Percentiles rank a stretch among this genome's conserved stretches.
Evolutionary conservation across 768 basidiomycete genomes (phyloP).

Genomic region (Floccularia luteovirens): DNA sequence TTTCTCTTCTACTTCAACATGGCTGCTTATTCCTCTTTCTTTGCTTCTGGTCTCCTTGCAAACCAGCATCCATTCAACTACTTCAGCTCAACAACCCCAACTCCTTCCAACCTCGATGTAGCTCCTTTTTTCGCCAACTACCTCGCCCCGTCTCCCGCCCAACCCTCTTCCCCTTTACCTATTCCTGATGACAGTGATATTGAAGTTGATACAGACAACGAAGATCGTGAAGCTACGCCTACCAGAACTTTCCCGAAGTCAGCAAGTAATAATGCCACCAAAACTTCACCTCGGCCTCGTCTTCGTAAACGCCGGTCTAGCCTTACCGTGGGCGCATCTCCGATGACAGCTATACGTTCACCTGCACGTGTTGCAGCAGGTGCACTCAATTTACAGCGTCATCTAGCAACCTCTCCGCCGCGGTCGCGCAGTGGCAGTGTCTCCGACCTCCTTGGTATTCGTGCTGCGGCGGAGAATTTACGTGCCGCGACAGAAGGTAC

Average conservation of each 20-base stretch:
- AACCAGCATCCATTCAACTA: conserved; percentile 20
- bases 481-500: conserved; percentile 25
- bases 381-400: conserved; percentile 43
- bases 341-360: conserved; percentile 52
- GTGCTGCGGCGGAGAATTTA: conserved; percentile 10
- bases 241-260: conserved; percentile 5
- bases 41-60: conserved; percentile 65
- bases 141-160: conserved; percentile 9
- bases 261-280: not conserved
- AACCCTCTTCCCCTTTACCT: conserved; percentile 16
- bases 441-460: conserved; percentile 8
- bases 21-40: conserved; percentile 57
- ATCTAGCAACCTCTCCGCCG: conserved; percentile 18
- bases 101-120: conserved; percentile 13
- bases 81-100: conserved; percentile 8
- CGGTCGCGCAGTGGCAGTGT: conserved; percentile 42
- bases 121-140: conserved; percentile 12
- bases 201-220: conserved; percentile 17
- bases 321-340: conserved; percentile 43
- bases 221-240: conserved; percentile 15
- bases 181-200: conserved; percentile 25
- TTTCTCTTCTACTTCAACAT: conserved; percentile 36
- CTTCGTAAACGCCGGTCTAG: conserved; percentile 60
- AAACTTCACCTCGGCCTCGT: conserved; percentile 22
- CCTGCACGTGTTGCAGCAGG: conserved; percentile 42